These are phyloP conservation scores for Chalciporus chontae DNA, from an alignment of 768 basidiomycete species.

Conservation along the genomic window DNA sequence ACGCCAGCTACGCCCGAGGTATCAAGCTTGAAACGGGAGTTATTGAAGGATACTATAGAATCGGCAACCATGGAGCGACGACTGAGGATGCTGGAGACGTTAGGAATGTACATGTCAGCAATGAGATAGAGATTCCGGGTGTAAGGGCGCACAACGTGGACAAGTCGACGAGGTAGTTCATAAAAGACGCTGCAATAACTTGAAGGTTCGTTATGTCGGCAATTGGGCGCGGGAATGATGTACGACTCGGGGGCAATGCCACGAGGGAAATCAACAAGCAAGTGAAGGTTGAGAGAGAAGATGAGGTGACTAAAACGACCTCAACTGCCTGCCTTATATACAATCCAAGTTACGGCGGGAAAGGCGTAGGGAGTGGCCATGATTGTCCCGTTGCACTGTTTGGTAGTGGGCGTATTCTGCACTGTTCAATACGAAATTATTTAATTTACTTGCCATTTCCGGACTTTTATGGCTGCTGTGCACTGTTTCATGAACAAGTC, in stretches of 20 bases:
- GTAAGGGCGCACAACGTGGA: slow-evolving; percentile 4
- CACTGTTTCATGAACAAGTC: too few relatives aligned
- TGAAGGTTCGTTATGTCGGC: neutral
- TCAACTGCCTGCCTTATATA: neutral
- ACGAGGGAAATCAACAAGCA: neutral
- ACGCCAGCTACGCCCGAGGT: slow-evolving; percentile 35
- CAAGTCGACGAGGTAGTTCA: slow-evolving; percentile 2
- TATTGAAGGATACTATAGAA: slow-evolving; percentile 15
- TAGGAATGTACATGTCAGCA: slow-evolving; percentile 23
- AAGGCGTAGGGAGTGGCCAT: too few relatives aligned
- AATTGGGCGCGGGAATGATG: neutral
- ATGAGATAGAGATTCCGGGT: neutral
- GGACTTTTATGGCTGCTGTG: too few relatives aligned
- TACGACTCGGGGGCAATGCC: neutral
- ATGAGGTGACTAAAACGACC: neutral
- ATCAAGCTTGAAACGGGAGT: slow-evolving; percentile 26
- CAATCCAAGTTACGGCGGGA: neutral
- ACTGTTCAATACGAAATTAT: too few relatives aligned
- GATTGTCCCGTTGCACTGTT: too few relatives aligned
- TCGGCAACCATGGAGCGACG: slow-evolving; percentile 13
- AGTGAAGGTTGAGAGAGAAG: neutral
- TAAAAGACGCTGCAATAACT: neutral
- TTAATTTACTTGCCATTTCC: too few relatives aligned
- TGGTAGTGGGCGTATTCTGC: too few relatives aligned
- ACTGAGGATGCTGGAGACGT: slow-evolving; percentile 10